Base-by-base conservation (phyloP, 2,329 filamentous ascomycete genomes). In the Fusarium praegraminearum region DNA sequence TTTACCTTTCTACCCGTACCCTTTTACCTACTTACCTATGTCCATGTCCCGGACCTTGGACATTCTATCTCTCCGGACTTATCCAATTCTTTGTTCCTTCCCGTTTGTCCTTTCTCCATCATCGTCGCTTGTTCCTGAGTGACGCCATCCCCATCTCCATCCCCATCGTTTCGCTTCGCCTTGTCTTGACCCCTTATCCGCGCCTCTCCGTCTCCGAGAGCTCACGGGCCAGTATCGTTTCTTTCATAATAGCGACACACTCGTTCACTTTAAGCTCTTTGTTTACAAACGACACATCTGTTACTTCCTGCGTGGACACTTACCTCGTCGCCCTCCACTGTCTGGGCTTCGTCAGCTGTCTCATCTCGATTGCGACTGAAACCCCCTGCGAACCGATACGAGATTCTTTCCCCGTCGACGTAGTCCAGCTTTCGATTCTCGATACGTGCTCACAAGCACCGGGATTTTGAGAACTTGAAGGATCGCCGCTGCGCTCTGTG, bases 71-170 rank as follows among this genome's bases (percentile, higher is more conserved):
- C 60, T 49, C 67, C 68, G 36, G 62, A 51, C 61, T 38, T 63
- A 58, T 72, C 44, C 58, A 54, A 61, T 65, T 72, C 45, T 70
- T 67, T 70, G 65, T 63, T 47, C 49, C 36, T 50, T 44, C 47
- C 41, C 35, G 50, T 51, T 60, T 32, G 24, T 58, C 50, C 44
- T 65, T 59, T 47, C 57, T 63, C 59, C 67, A 43, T 70, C 67
- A 64, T 61, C 43, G 24, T 66, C 57, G 57, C 67, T 59, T 67
- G 68, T 69, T 43, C 59, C 57, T 53, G 55, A 57, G 59, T 67
- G 61, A 66, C 67, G 65, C 65, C 65, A 69, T 69, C 36, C 38
- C n/a, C 53, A 69, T 69, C 36, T 35, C n/a, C 53, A 30, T 30
- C 28, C 28, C 28, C 28, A 64, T 68, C 53, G 53, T 57, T 61